Evolutionary conservation across 177 flowering plant species (phyloP), one percentile per base, ranked within the genome.

Genomic region (Tripterygium wilfordii): DNA sequence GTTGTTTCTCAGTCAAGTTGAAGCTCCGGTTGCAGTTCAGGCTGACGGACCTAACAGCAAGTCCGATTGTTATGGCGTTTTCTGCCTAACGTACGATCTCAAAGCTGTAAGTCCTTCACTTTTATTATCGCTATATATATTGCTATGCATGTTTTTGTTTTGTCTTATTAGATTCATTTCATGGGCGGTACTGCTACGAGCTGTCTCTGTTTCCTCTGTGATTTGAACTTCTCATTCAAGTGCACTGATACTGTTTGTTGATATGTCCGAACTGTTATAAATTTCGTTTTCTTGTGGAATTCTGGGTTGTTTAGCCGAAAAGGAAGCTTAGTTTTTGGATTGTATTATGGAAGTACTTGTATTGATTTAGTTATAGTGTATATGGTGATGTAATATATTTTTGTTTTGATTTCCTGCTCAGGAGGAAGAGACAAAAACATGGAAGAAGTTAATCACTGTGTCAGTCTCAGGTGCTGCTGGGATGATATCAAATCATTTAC

Each of bases 381-480:
- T 5, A 1, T 14, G 18, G 6, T 27, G 3, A 16, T 22, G 7
- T 0, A 20, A 31, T 8, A 20, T 23, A 41, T 35, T 19, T 14
- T 46, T 28, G 20, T 22, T 43, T 16, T 45, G 8, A 29, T 41
- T 3, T 32, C 14, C 9, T 49, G 33, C 42, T 63, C 31, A 91
- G 98, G 96, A 83, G 65, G 98, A 83, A 60, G 77, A 80, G 71
- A 88, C 98, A 42, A 83, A 68, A 65, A 69, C 96, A 10, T 92
- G 98, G 98, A 92, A 88, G 67, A 85, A 76, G 40, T 19, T 80
- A 48, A 80, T 85, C 16, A 92, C 79, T 35, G 41, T 92, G 61
- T 87, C 94, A 23, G 95, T 92, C 39, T 92, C 98, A 10, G 98
- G 98, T 53, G 98, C 98, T 50, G 96, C 96, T 49, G 98, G 96